phyloP scores from a whole-genome alignment of 2,329 filamentous ascomycete genomes.

The Harringtonia lauricola region DNA sequence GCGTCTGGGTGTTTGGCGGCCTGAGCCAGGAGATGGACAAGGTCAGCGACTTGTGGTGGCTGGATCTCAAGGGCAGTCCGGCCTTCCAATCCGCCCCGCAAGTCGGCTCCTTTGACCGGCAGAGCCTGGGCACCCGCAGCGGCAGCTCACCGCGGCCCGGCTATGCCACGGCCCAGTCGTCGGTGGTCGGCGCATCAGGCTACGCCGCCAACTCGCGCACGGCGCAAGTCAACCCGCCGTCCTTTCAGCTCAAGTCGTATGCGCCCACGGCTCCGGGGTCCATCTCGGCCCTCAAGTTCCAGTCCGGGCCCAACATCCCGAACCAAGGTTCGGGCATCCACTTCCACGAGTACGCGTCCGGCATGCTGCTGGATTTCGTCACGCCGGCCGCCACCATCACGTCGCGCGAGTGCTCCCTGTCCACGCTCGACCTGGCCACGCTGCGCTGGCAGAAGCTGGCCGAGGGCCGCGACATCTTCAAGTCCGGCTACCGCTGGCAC shows the following conservation, averaged over 20 bases:
- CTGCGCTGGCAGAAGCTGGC: constrained; percentile 92
- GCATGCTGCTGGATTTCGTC: constrained; percentile 85
- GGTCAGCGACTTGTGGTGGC: constrained; percentile 91
- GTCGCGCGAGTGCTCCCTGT: constrained; percentile 79
- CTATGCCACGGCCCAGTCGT: constrained; percentile 34
- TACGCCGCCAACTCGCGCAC: constrained; percentile 60
- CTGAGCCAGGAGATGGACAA: constrained; percentile 96
- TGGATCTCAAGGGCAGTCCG: constrained; percentile 84
- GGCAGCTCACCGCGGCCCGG: constrained; percentile 23
- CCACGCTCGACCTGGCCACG: constrained; percentile 74
- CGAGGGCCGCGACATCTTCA: constrained; percentile 89
- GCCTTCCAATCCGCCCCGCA: constrained; percentile 64
- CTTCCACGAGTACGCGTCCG: constrained; percentile 91
- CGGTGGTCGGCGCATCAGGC: constrained; percentile 46
- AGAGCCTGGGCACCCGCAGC: background rate
- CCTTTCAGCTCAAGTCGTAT: constrained; percentile 58
- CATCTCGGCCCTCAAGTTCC: constrained; percentile 82
- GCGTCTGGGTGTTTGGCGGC: constrained; percentile 94
- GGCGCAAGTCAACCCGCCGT: constrained; percentile 54
- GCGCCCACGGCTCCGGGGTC: constrained; percentile 78
- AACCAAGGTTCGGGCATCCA: constrained; percentile 85
- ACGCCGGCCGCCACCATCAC: constrained; percentile 84
- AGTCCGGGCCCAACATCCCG: constrained; percentile 76
- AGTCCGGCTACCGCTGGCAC: constrained; percentile 88
- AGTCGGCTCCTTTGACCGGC: constrained; percentile 39